Base-by-base conservation (phyloP, 148 eudicot genomes). In the Mesembryanthemum crystallinum region DNA sequence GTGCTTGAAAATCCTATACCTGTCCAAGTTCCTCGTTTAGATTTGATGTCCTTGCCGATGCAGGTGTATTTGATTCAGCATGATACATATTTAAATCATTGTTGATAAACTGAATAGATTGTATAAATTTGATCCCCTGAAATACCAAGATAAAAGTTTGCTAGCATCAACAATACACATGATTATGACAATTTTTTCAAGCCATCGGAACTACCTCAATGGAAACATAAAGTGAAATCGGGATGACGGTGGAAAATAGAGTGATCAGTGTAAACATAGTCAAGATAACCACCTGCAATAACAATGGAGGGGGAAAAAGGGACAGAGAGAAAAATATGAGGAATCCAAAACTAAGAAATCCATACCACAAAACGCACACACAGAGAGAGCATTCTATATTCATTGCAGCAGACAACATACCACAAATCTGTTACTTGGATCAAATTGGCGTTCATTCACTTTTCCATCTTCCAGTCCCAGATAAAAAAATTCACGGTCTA, bases 11-110 rank as follows among this genome's bases (percentile, higher is more conserved):
- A 78, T 8, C 32, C 73, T 64, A 73, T 86, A 95, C 99, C 97
- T 95, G 99, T 74, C 99, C 99, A 89, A 95, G 99, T 83, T 95
- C 99, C 91, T 95, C 99, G 79, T 95, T 95, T 63, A 95, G 86
- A 85, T 95, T 95, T 75, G 99, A 95, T 65, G 99, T 95, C 47
- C 99, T 87, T 59, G 99, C 99, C 87, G 84, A 87, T 47, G 99
- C 99, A 71, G 97, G 92, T 30, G 97, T 95, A 78, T 92, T 91
- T 76, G 91, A 86, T 80, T 89, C 97, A 69, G 83, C 82, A 78
- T 95, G 97, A 79, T 89, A 95, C 99, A 95, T 95, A 76, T 84
- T 88, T 79, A 95, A 85, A 80, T 95, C 99, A 75, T 92, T 91
- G 83, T 95, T 95, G 83, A 95, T 95, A 79, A 89, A 95, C 84